phyloP scores from a whole-genome alignment of 169 alveolate species.

The Sarcocystis neurona region DNA sequence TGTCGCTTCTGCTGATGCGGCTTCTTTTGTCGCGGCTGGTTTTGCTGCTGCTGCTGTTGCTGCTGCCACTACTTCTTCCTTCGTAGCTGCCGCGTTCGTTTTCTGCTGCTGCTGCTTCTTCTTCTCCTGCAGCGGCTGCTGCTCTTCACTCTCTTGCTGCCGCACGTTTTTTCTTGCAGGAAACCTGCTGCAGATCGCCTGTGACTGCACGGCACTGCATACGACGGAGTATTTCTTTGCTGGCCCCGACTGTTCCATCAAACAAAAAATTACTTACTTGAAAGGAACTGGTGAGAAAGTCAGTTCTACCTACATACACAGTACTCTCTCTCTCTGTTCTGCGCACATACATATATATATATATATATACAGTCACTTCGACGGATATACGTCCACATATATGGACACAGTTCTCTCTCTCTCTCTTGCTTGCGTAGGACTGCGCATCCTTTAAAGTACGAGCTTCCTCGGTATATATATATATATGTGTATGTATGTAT shows the following conservation, averaged over 20 bases:
- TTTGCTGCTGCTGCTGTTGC: no score
- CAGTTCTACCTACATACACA: no score
- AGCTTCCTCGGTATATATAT: not conserved
- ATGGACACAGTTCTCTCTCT: not conserved
- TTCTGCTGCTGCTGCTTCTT: no score
- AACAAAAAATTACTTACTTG: not conserved
- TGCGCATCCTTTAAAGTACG: not conserved
- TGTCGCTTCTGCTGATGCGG: no score
- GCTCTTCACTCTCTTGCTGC: not conserved
- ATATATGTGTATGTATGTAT: not conserved
- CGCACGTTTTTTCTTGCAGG: conserved; percentile 2
- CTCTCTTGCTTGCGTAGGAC: not conserved
- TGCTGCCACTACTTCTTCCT: no score
- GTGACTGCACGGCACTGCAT: conserved; percentile 30
- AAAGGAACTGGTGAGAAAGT: conserved; percentile 10
- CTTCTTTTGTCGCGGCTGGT: no score
- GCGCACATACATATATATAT: no score
- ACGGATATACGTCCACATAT: not conserved
- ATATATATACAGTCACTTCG: no score
- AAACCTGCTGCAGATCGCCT: conserved; percentile 1
- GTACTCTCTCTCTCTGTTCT: no score
- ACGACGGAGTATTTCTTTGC: conserved; percentile 26
- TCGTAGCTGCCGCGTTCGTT: no score
- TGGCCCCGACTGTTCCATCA: conserved; percentile 30
- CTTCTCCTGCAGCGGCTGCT: no score